Evolutionary conservation across 2,329 filamentous ascomycete genomes (phyloP).

Genomic region (Cucurbitaria berberidis): DNA sequence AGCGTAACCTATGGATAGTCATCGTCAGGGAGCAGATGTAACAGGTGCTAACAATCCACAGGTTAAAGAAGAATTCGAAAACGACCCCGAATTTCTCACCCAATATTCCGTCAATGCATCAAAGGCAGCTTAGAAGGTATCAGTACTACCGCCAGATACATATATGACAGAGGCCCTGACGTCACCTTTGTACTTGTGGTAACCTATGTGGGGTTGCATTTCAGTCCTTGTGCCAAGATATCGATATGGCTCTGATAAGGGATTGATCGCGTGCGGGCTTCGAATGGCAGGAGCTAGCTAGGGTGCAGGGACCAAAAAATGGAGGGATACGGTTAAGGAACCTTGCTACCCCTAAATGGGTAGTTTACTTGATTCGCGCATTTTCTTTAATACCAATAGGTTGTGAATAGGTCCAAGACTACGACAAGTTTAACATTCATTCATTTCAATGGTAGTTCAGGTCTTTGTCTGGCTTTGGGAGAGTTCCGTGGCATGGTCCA

Average conservation of each 20-base stretch:
- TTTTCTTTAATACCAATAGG: not conserved
- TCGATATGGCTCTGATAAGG: not conserved
- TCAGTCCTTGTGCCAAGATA: not conserved
- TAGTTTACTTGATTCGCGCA: not conserved
- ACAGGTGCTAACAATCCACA: conserved; percentile 49
- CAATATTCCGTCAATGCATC: conserved; percentile 63
- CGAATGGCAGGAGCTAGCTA: not conserved
- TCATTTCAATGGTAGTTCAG: too few relatives aligned
- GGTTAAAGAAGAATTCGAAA: conserved; percentile 93
- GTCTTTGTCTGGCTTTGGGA: too few relatives aligned
- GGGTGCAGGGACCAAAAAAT: not conserved
- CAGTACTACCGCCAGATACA: not conserved
- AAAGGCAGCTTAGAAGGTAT: conserved; percentile 19
- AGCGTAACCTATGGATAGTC: not conserved
- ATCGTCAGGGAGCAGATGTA: not conserved
- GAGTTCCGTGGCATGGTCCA: too few relatives aligned
- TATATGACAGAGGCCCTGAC: not conserved
- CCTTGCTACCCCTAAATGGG: not conserved
- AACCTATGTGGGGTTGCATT: not conserved
- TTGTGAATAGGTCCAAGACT: not conserved
- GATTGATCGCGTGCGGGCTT: too few relatives aligned
- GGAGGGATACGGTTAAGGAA: not conserved
- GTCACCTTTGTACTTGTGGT: not conserved
- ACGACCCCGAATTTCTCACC: conserved; percentile 80
- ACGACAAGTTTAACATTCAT: too few relatives aligned